Percentiles rank a stretch among this genome's conserved stretches.
phyloP scores from a whole-genome alignment of 2,329 filamentous ascomycete genomes.

The Fusarium clavum region DNA sequence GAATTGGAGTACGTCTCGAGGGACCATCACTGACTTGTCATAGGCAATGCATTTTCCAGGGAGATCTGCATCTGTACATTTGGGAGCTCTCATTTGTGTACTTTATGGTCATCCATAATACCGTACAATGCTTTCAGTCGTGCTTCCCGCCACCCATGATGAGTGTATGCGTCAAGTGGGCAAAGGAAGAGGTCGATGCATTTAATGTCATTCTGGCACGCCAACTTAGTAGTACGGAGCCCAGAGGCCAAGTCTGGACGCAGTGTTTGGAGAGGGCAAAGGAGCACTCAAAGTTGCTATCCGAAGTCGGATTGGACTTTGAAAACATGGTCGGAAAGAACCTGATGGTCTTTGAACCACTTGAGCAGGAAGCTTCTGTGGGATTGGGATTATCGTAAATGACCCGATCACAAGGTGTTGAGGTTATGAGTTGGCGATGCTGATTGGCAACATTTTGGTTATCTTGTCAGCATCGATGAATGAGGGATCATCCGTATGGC shows the following conservation, averaged over 20 bases:
- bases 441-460: slow-evolving; percentile 31
- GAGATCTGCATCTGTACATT: slow-evolving; percentile 91
- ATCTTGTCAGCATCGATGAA: slow-evolving; percentile 25
- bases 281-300: slow-evolving; percentile 82
- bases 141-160: slow-evolving; percentile 90
- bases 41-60: slow-evolving; percentile 95
- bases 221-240: slow-evolving; percentile 88
- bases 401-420: background rate
- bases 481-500: slow-evolving; percentile 1
- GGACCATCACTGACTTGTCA: slow-evolving; percentile 16
- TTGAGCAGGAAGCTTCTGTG: slow-evolving; percentile 34
- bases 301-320: slow-evolving; percentile 91
- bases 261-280: slow-evolving; percentile 85
- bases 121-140: slow-evolving; percentile 85
- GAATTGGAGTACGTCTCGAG: too few species aligned
- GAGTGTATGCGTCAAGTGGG: slow-evolving; percentile 97
- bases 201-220: slow-evolving; percentile 87
- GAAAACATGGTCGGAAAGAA: slow-evolving; percentile 79
- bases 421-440: slow-evolving; percentile 8
- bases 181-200: slow-evolving; percentile 91
- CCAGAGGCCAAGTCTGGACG: slow-evolving; percentile 79
- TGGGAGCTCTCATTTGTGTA: slow-evolving; percentile 96
- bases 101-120: slow-evolving; percentile 94
- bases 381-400: slow-evolving; percentile 49
- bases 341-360: slow-evolving; percentile 48